A percentile compares a stretch with the other conserved stretches of the same genome.
Conservation (phyloP, 768 basidiomycete species). For the Sutorius australiensis region DNA sequence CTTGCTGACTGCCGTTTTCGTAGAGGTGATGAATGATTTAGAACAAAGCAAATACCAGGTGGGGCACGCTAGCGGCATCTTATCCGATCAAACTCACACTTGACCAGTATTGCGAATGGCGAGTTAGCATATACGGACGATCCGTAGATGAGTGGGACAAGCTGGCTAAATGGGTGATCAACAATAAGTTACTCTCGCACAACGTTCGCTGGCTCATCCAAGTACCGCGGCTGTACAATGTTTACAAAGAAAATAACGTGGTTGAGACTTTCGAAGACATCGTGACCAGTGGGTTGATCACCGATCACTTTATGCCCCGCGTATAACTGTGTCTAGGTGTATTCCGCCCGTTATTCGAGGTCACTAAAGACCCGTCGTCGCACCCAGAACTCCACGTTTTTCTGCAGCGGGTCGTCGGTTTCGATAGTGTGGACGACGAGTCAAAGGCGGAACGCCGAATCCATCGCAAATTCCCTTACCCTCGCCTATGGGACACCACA, state of each 20-base stretch:
- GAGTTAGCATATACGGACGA: slow-evolving; percentile 92
- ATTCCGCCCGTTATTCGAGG: slow-evolving; percentile 92
- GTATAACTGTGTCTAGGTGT: slow-evolving; percentile 54
- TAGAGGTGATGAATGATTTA: slow-evolving; percentile 96
- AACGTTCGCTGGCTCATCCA: slow-evolving; percentile 99
- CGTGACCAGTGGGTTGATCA: slow-evolving; percentile 64
- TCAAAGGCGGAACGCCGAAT: slow-evolving; percentile 89
- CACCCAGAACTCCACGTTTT: slow-evolving; percentile 96
- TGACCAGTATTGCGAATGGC: slow-evolving; percentile 89
- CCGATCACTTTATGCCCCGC: neutral
- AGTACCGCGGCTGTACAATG: slow-evolving; percentile 88
- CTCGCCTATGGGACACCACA: slow-evolving; percentile 80
- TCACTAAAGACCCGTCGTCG: slow-evolving; percentile 82
- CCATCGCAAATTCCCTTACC: slow-evolving; percentile 92
- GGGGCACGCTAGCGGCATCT: slow-evolving; percentile 5
- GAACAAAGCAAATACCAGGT: slow-evolving; percentile 99
- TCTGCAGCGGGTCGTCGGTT: slow-evolving; percentile 91
- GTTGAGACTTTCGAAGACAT: slow-evolving; percentile 89
- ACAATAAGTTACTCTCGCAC: slow-evolving; percentile 90
- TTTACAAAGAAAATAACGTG: slow-evolving; percentile 87
- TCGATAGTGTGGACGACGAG: slow-evolving; percentile 99
- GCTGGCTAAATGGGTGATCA: slow-evolving; percentile 93
- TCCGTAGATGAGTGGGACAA: slow-evolving; percentile 92
- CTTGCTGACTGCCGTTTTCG: neutral
- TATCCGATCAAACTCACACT: neutral